A percentile compares a stretch with the other conserved stretches of the same genome.
phyloP scores from a whole-genome alignment of 768 basidiomycete genomes.

The Tubosaeta sp. region DNA sequence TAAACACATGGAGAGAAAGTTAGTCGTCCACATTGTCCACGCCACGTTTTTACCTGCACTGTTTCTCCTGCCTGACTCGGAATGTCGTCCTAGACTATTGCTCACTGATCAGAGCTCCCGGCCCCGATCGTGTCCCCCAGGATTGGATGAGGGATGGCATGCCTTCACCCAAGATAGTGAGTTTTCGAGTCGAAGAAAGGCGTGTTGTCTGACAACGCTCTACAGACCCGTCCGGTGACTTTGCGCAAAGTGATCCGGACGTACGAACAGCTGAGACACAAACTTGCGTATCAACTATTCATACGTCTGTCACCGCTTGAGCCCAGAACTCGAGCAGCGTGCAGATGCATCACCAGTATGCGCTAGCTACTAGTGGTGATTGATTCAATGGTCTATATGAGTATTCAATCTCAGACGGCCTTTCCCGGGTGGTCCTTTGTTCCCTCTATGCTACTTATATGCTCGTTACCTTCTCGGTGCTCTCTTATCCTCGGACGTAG shows the following conservation, averaged over 20 bases:
- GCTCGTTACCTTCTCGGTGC: too few species aligned
- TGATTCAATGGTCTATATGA: too few species aligned
- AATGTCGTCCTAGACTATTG: not conserved
- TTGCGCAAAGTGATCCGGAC: conserved; percentile 4
- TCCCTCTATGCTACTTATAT: too few species aligned
- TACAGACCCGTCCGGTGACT: not conserved
- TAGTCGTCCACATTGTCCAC: not conserved
- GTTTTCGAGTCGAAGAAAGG: not conserved
- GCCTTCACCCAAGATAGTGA: not conserved
- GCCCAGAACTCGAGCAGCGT: too few species aligned
- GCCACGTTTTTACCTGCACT: not conserved
- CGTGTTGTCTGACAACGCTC: not conserved
- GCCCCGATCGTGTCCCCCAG: conserved; percentile 5
- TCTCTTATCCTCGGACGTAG: too few species aligned
- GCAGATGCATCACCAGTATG: too few species aligned
- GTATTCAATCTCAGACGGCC: not conserved
- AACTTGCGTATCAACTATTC: rapidly evolving
- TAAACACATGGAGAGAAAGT: not conserved
- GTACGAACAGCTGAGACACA: conserved; percentile 10
- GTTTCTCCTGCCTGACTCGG: too few species aligned
- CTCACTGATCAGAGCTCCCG: not conserved
- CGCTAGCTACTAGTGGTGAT: too few species aligned
- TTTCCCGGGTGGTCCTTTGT: not conserved
- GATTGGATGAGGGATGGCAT: not conserved
- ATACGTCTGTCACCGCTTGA: conserved; percentile 10